Evolutionary conservation across 805 yeast species (phyloP).

Genomic region (Monosporozyma aerobia): DNA sequence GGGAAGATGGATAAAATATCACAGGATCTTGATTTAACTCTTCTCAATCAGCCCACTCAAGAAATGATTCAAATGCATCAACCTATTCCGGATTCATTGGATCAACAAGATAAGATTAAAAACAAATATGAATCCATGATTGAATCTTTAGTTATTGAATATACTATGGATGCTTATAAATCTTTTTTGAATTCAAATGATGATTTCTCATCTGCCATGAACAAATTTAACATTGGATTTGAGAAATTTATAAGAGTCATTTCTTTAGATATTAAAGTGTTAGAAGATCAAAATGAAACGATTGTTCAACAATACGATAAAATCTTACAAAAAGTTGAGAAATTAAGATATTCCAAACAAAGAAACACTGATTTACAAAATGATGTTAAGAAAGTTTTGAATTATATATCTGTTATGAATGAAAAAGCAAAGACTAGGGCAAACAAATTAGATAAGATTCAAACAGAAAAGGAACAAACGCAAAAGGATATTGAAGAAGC

Average conservation of each 20-base stretch:
- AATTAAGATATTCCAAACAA: constrained; percentile 43
- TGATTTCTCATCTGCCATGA: constrained; percentile 45
- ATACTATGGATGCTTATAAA: constrained; percentile 57
- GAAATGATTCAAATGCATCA: constrained; percentile 22
- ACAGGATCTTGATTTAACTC: constrained; percentile 14
- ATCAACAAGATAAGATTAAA: constrained; percentile 26
- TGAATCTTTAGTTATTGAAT: constrained; percentile 44
- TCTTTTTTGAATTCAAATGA: constrained; percentile 57
- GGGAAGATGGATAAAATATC: constrained; percentile 31
- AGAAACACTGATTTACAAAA: constrained; percentile 56
- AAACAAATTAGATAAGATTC: constrained; percentile 44
- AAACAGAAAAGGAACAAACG: constrained; percentile 37
- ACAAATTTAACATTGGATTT: constrained; percentile 50
- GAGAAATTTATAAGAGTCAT: constrained; percentile 42
- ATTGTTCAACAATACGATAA: constrained; percentile 35
- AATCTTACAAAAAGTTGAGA: constrained; percentile 37
- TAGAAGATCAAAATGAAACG: constrained; percentile 34
- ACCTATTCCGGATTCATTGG: constrained; percentile 11
- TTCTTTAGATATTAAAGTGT: constrained; percentile 35
- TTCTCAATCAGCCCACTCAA: constrained; percentile 23
- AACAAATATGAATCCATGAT: constrained; percentile 31
- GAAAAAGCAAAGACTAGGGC: constrained; percentile 60
- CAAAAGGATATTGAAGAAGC: constrained; percentile 35
- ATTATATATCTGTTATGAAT: constrained; percentile 61
- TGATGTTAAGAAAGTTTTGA: constrained; percentile 61